Percentiles rank a stretch among this genome's conserved stretches.
Conservation (phyloP, 257 asterid species). For the Solanum pinnatisectum region DNA sequence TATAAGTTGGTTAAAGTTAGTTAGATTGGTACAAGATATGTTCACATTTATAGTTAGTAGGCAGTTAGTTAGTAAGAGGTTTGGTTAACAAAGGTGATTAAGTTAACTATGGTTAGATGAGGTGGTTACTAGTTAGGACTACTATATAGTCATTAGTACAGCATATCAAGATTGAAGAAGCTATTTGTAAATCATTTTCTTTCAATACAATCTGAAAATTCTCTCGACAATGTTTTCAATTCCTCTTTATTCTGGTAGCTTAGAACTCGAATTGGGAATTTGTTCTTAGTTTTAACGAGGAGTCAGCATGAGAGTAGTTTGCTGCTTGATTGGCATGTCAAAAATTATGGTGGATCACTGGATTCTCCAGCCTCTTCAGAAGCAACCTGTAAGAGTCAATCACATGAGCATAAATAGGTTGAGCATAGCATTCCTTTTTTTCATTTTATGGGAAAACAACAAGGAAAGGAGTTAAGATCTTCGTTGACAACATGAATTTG, state of each 20-base stretch:
- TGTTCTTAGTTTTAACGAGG: background rate
- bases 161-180: background rate
- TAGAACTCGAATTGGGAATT: background rate
- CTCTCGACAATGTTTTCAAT: background rate
- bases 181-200: background rate
- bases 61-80: background rate
- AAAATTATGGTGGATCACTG: background rate
- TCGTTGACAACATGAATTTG: no score
- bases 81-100: background rate
- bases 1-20: background rate
- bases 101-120: background rate
- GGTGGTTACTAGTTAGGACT: background rate
- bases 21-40: background rate
- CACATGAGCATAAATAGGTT: no score
- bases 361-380: background rate
- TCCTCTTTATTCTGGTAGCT: background rate
- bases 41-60: background rate
- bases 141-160: no score
- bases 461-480: no score
- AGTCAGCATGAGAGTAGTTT: background rate
- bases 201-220: background rate
- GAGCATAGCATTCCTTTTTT: no score
- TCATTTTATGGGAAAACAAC: no score
- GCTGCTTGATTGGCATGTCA: background rate
- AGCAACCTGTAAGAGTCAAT: background rate